Base-by-base conservation (phyloP, 1,284 basidiomycete species). In the Sanghuangporus baumii region DNA sequence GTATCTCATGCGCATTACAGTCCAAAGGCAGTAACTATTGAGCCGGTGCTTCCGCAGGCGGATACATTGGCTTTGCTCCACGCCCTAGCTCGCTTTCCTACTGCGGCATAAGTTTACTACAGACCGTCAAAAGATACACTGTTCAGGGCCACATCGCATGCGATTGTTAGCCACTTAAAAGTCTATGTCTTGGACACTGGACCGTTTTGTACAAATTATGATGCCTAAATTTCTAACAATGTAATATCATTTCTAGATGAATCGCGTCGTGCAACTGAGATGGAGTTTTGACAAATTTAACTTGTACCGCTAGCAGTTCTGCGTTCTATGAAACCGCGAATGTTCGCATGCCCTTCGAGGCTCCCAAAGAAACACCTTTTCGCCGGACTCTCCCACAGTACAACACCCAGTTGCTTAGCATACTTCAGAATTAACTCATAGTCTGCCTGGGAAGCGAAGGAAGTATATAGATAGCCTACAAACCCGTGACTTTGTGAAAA, bases 371-470 rank as follows among this genome's bases (percentile, higher is more conserved):
- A 91, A 74, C 86, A 88, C 63, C 92, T 81, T 69, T 86, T 87
- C 37, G 77, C 69, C 31, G 81, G 69, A 68, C 83, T 87, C 76
- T 91, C 86, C 90, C 89, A 95, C 55, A 96, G 70, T 26, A 96
- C 86, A 46, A 93, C 87, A 61, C 85, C 86, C 40, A 96, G 76
- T 71, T 93, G 84, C 70, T 85, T 86, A 23, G 94, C 94, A 69
- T 97, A 96, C 68, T 89, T 85, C 51, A 93, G 77, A 7, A 96
- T 93, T 67, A 92, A 85, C 65, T 93, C 88, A 74, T 92, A 97
- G 75, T 97, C 94, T 34, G 87, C 87, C 69, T 88, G 84, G 36
- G 93, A 91, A 50, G 88, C 85, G 72, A 97, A 97, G 56, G 89
- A 87, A 47, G 87, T 93, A 75, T 96, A 96, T 46, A 97, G 81